phyloP scores from a whole-genome alignment of 305 asterid genomes.

The Plantago lanceolata region DNA sequence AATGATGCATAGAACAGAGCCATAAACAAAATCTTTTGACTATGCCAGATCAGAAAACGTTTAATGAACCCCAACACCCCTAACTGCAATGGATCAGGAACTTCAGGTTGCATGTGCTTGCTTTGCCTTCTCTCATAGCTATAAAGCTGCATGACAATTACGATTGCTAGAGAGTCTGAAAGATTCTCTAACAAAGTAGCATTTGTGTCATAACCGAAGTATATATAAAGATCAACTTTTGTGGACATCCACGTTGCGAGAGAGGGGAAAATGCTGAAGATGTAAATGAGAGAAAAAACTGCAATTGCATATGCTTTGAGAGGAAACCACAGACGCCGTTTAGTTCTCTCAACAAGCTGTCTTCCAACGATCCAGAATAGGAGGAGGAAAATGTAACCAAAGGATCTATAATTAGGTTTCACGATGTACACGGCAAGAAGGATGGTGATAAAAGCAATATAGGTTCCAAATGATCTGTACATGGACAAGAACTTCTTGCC shows the following conservation, averaged over 20 bases:
- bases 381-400: conserved; percentile 88
- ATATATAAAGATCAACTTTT: conserved; percentile 53
- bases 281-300: conserved; percentile 69
- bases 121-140: conserved; percentile 98
- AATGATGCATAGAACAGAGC: conserved; percentile 81
- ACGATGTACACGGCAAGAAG: conserved; percentile 81
- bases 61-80: conserved; percentile 77
- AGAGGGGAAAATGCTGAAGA: conserved; percentile 75
- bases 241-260: conserved; percentile 75
- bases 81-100: conserved; percentile 48
- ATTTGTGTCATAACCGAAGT: conserved; percentile 68
- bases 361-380: conserved; percentile 95
- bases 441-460: conserved; percentile 84
- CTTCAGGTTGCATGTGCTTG: conserved; percentile 54
- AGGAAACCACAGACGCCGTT: conserved; percentile 91
- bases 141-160: conserved; percentile 95
- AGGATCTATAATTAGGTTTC: conserved; percentile 79
- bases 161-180: conserved; percentile 86
- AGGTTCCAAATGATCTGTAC: conserved; percentile 92
- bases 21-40: conserved; percentile 75
- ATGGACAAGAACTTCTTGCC: conserved; percentile 80
- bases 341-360: conserved; percentile 81
- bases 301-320: conserved; percentile 73
- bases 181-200: conserved; percentile 71
- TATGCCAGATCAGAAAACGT: conserved; percentile 87